These are phyloP conservation scores for Ceratocystis alfenasii DNA, from an alignment of 2,329 filamentous ascomycete species.

Conservation along the genomic window DNA sequence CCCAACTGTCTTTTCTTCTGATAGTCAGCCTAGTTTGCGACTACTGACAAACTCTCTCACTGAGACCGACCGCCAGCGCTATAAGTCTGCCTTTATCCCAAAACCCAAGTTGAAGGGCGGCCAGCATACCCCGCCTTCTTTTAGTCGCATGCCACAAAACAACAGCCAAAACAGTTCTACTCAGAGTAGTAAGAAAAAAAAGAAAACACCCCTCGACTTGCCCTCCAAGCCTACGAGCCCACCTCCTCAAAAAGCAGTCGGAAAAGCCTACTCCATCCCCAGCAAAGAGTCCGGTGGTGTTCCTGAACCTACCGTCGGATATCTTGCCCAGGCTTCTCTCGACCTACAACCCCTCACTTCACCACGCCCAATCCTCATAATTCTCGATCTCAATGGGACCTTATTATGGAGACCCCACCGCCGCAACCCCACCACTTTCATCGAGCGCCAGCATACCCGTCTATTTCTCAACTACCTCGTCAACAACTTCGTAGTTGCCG, in stretches of 20 bases:
- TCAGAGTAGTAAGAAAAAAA: too few species aligned
- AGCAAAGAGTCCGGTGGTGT: constrained; percentile 42
- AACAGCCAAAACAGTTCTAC: neutral
- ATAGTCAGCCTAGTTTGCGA: neutral
- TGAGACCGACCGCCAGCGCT: neutral
- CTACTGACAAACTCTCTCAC: neutral
- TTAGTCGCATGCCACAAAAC: neutral
- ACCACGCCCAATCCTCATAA: constrained; percentile 58
- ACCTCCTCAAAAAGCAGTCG: neutral
- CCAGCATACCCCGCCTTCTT: neutral
- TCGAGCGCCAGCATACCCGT: constrained; percentile 54
- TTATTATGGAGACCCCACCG: constrained; percentile 59
- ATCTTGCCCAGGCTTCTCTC: constrained; percentile 44
- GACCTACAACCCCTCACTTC: constrained; percentile 32
- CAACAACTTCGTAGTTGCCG: constrained; percentile 62
- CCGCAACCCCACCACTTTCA: constrained; percentile 39
- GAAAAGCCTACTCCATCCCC: constrained; percentile 23
- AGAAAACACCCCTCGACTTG: too few species aligned
- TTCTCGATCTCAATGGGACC: constrained; percentile 90
- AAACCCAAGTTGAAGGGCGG: neutral
- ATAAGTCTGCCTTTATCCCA: constrained; percentile 6
- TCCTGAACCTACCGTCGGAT: constrained; percentile 48
- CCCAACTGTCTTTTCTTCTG: neutral
- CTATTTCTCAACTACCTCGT: constrained; percentile 65
- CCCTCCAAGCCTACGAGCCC: too few species aligned